These are phyloP conservation scores for Plantago major DNA, from an alignment of 257 asterid species.

Conservation along the genomic window DNA sequence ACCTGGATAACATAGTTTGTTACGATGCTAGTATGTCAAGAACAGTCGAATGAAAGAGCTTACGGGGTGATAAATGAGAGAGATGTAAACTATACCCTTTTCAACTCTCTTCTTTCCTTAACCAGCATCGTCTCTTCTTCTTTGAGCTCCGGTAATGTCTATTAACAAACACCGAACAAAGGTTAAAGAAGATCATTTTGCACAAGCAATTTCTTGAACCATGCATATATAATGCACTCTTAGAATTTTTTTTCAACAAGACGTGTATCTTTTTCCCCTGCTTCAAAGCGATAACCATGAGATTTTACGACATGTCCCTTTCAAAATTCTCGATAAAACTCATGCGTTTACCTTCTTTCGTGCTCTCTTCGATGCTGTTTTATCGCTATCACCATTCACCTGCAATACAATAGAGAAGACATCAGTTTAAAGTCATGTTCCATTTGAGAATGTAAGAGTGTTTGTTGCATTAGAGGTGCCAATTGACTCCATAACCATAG, in stretches of 20 bases:
- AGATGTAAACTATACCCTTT: constrained; percentile 43
- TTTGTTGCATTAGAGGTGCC: not conserved
- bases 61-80: not conserved
- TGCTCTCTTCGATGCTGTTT: constrained; percentile 39
- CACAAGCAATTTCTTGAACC: not conserved
- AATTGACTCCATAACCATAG: not conserved
- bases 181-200: not conserved
- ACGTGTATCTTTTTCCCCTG: too few relatives aligned
- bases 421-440: constrained; percentile 8
- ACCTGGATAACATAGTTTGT: constrained; percentile 30
- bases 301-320: not conserved
- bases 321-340: constrained; percentile 2
- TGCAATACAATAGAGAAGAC: constrained; percentile 21
- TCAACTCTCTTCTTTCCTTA: constrained; percentile 57
- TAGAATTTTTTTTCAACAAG: too few relatives aligned
- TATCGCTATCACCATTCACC: constrained; percentile 39
- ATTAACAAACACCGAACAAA: constrained; percentile 16
- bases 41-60: not conserved
- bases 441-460: too few relatives aligned
- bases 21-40: not conserved
- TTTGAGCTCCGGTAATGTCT: constrained; percentile 66
- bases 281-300: not conserved
- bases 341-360: constrained; percentile 55
- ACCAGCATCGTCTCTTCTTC: constrained; percentile 46
- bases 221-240: not conserved